Conservation (phyloP, 2,329 filamentous ascomycete genomes). For the Botryotinia narcissicola region DNA sequence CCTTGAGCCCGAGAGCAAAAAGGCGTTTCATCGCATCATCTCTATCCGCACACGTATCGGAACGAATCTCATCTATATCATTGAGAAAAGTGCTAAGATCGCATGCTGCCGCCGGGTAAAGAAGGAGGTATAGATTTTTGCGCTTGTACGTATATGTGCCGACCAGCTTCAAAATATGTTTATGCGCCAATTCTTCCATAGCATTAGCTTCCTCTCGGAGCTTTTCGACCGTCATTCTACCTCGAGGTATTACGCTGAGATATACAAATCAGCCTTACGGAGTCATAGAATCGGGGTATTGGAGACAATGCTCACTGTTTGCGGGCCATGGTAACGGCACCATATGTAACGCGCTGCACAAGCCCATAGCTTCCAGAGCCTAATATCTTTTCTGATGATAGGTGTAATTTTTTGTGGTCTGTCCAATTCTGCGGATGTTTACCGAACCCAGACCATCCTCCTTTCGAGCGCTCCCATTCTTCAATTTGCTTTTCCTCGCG, state of each 20-base stretch:
- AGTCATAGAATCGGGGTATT: background rate
- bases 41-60: conserved; percentile 43
- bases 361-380: conserved; percentile 46
- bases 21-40: conserved; percentile 42
- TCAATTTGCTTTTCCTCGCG: conserved; percentile 30
- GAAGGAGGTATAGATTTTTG: conserved; percentile 46
- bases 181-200: conserved; percentile 49
- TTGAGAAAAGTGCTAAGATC: conserved; percentile 45
- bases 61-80: conserved; percentile 45
- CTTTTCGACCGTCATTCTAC: conserved; percentile 41
- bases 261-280: conserved; percentile 30
- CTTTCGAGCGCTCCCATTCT: conserved; percentile 29
- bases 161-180: conserved; percentile 49
- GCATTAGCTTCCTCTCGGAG: conserved; percentile 47
- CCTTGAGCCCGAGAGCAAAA: conserved; percentile 41
- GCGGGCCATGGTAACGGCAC: conserved; percentile 44
- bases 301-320: conserved; percentile 39
- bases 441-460: conserved; percentile 31
- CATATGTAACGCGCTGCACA: conserved; percentile 45
- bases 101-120: conserved; percentile 50
- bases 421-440: conserved; percentile 29
- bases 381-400: conserved; percentile 36
- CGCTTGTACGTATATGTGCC: conserved; percentile 46
- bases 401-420: conserved; percentile 26
- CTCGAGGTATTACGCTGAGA: conserved; percentile 24